Conservation (phyloP, 1,284 basidiomycete species). For the Schizophyllum amplum region DNA sequence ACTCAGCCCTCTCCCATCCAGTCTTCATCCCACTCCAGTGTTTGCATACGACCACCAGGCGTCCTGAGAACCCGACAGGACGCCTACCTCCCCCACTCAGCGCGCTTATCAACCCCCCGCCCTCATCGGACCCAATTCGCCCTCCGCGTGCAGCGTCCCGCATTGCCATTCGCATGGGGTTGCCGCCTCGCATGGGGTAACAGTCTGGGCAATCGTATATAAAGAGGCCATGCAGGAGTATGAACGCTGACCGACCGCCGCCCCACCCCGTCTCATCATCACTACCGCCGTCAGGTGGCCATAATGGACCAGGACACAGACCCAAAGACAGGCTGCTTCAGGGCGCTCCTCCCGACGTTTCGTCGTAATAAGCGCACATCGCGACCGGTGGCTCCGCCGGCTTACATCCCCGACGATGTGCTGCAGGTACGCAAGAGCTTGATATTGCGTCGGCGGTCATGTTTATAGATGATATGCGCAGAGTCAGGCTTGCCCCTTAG, state of each 20-base stretch:
- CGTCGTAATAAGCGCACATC: constrained; percentile 14
- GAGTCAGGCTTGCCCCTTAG: constrained; percentile 12
- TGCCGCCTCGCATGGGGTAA: neutral
- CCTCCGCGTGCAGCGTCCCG: neutral
- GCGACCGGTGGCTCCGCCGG: neutral
- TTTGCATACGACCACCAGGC: too few relatives aligned
- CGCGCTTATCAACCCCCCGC: neutral
- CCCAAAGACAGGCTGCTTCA: constrained; percentile 24
- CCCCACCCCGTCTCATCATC: too few relatives aligned
- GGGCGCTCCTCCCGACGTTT: constrained; percentile 16
- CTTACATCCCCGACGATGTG: constrained; percentile 1
- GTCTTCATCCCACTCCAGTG: too few relatives aligned
- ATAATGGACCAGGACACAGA: constrained; percentile 3
- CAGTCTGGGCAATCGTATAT: neutral
- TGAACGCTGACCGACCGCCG: neutral
- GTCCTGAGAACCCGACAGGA: neutral
- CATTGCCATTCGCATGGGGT: neutral
- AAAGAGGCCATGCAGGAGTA: neutral
- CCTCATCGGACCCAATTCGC: neutral
- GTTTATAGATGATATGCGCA: neutral
- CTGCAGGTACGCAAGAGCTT: neutral
- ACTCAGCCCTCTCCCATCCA: too few relatives aligned
- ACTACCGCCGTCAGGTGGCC: neutral
- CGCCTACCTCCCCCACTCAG: neutral
- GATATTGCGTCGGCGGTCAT: neutral